Percentiles rank a stretch among this genome's conserved stretches.
phyloP scores from a whole-genome alignment of 805 yeast genomes.

The Kluyveromyces siamensis region DNA sequence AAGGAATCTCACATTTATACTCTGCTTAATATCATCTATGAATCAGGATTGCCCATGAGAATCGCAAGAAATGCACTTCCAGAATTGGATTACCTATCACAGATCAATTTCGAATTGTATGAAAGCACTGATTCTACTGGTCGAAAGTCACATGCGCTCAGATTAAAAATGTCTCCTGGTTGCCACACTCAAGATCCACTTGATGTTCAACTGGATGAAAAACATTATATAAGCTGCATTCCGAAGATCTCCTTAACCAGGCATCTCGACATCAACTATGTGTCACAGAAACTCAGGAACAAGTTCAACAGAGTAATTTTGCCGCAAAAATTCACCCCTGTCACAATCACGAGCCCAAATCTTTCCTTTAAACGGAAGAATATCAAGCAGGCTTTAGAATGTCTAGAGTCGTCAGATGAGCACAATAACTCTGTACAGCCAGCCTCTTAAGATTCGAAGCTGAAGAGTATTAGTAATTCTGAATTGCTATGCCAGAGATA shows the following conservation, averaged over 20 bases:
- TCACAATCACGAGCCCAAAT: conserved; percentile 67
- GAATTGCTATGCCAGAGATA: no score
- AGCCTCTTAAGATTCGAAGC: no score
- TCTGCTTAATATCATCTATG: conserved; percentile 79
- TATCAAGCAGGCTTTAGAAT: background rate
- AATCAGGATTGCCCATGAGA: conserved; percentile 89
- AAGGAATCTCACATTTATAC: conserved; percentile 97
- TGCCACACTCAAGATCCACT: conserved; percentile 97
- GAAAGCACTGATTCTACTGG: conserved; percentile 67
- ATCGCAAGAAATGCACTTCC: conserved; percentile 93
- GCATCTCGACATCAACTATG: conserved; percentile 86
- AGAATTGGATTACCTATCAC: conserved; percentile 90
- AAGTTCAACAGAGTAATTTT: conserved; percentile 79
- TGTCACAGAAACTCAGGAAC: conserved; percentile 68
- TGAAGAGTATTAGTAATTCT: no score
- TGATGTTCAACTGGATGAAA: conserved; percentile 92
- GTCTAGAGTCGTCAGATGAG: background rate
- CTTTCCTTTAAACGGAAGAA: conserved; percentile 20
- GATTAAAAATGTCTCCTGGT: conserved; percentile 92
- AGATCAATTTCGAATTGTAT: conserved; percentile 86
- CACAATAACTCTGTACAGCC: background rate
- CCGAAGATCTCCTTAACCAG: conserved; percentile 85
- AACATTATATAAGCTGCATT: conserved; percentile 93
- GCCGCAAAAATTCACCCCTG: conserved; percentile 89
- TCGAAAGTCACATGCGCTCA: conserved; percentile 76